Base-by-base conservation (phyloP, 2,329 filamentous ascomycete genomes). In the Pseudogymnoascus sp. region DNA sequence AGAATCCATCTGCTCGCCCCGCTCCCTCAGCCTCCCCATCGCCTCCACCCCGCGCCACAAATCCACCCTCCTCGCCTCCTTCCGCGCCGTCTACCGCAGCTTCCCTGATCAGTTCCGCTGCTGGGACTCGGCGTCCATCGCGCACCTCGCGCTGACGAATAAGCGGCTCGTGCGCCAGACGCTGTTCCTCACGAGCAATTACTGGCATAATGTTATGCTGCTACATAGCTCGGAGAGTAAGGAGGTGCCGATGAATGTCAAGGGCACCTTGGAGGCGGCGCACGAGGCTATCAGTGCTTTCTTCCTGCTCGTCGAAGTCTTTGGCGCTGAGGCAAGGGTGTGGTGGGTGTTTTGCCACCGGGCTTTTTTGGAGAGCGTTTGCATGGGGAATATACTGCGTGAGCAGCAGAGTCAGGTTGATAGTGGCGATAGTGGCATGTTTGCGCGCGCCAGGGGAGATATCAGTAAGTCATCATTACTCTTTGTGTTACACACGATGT, bases 281-380 rank as follows among this genome's bases (percentile, higher is more conserved):
- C 86, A 90, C 68, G 87, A 89, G 70, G 89, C 89, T 4, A 83
- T 93, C 55, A 82, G 80, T 48, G 79, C 87, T 1, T 93, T 92
- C 71, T 92, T 92, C 72, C 79, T 91, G 62, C 79, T 92, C 5
- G 89, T 86, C 74, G 78, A 77, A 37, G 75, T 90, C 10, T 85
- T 92, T 65, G 84, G 87, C 67, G 78, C 78, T 13, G 89, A 93
- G 75, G 87, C 88, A 1, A 81, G 86, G 12, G 88, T 92, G 0
- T 92, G 89, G 89, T 93, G 89, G 89, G 88, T 90, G 0, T 90
- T 92, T 67, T 89, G 91, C 71, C 89, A 92, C 71, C 79, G 89
- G 1, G 89, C 89, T 0, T 92, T 92, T 70, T 79, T 92, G 60
- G 89, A 92, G 76, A 87, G 87, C 33, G 72, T 87, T 70, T 89